These are phyloP conservation scores for Globisporangium apiculatum DNA, from an alignment of 352 stramenopile species.

Conservation along the genomic window DNA sequence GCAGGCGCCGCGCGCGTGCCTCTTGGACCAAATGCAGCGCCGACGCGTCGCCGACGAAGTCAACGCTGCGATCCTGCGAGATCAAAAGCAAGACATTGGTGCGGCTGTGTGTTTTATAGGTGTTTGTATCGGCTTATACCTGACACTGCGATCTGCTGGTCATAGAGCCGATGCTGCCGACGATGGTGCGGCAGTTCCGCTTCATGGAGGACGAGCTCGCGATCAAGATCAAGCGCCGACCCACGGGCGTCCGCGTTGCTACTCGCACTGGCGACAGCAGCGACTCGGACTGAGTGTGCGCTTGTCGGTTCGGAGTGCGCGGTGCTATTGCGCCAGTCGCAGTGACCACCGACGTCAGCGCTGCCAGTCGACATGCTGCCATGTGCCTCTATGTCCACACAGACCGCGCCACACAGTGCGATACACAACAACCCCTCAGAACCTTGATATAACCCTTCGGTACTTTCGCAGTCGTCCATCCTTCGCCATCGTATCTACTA, in stretches of 20 bases:
- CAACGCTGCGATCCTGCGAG: slow-evolving; percentile 64
- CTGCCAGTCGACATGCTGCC: no score
- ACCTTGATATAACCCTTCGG: no score
- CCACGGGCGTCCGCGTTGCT: slow-evolving; percentile 11
- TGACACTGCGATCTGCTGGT: background rate
- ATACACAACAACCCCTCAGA: no score
- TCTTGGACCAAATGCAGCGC: slow-evolving; percentile 57
- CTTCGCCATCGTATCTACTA: no score
- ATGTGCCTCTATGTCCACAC: no score
- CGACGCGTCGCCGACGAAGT: slow-evolving; percentile 64
- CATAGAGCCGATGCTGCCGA: slow-evolving; percentile 64
- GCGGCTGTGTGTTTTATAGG: slow-evolving; percentile 4
- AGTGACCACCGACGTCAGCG: no score
- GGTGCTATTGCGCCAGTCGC: no score
- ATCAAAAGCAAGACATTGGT: slow-evolving; percentile 74
- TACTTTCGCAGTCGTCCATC: no score
- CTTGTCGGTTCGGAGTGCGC: no score
- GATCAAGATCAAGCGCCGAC: slow-evolving; percentile 44
- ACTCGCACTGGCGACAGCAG: no score
- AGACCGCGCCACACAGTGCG: no score
- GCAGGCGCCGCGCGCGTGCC: slow-evolving; percentile 42
- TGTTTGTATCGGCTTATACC: background rate
- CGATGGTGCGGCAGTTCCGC: slow-evolving; percentile 70
- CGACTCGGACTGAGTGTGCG: no score
- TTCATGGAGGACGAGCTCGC: slow-evolving; percentile 74